Percentiles rank a stretch among this genome's conserved stretches.
Conservation (phyloP, 2,329 filamentous ascomycete genomes). For the Diplocarpon mali region DNA sequence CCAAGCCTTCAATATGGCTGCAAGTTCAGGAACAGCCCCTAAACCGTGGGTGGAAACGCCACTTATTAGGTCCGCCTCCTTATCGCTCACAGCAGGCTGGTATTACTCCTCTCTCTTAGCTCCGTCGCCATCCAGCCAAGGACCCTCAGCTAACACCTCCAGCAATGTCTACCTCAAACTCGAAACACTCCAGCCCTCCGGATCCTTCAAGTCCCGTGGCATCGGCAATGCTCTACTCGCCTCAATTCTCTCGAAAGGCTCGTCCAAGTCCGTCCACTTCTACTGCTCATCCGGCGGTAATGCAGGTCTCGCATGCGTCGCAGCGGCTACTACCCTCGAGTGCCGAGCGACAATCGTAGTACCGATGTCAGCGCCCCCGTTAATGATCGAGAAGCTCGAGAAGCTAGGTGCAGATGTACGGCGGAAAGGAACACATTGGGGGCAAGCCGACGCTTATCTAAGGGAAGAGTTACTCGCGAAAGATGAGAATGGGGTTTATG, state of each 20-base stretch:
- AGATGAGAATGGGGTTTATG: constrained; percentile 44
- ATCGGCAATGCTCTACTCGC: constrained; percentile 61
- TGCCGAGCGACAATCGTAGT: constrained; percentile 66
- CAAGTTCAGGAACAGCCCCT: not conserved
- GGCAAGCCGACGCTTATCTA: constrained; percentile 58
- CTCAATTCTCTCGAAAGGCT: constrained; percentile 25
- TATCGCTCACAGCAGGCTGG: constrained; percentile 25
- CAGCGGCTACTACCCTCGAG: constrained; percentile 53
- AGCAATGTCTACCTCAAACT: constrained; percentile 70
- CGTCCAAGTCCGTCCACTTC: constrained; percentile 44
- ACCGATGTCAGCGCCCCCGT: constrained; percentile 49
- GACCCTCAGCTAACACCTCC: not conserved
- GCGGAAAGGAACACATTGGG: constrained; percentile 56
- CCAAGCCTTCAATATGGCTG: no score
- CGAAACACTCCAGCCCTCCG: constrained; percentile 73
- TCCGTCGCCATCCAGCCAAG: not conserved
- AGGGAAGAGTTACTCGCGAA: constrained; percentile 42
- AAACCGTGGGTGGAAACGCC: constrained; percentile 24
- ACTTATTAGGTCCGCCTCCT: constrained; percentile 16
- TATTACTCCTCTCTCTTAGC: constrained; percentile 4
- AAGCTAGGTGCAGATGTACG: constrained; percentile 60
- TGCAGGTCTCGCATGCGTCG: constrained; percentile 74
- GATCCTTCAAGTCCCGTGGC: constrained; percentile 76
- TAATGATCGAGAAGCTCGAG: constrained; percentile 63
- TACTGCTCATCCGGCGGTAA: constrained; percentile 76